A percentile compares a stretch with the other conserved stretches of the same genome.
Conservation (phyloP, 179 eudicot genomes). For the Amaranthus tricolor region DNA sequence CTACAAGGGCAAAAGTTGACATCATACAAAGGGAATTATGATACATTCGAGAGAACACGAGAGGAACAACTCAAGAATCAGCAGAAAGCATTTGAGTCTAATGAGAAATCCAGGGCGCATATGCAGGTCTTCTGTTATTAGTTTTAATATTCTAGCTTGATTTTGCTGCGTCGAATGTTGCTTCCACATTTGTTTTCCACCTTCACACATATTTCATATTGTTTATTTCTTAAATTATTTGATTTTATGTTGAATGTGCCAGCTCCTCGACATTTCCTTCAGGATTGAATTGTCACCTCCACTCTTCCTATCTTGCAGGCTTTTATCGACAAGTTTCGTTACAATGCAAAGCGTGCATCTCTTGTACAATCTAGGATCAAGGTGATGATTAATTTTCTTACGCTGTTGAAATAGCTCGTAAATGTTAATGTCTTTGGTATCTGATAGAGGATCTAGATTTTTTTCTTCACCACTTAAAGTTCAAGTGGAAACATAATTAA, state of each 20-base stretch:
- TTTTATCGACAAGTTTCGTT: conserved; percentile 93
- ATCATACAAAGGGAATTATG: conserved; percentile 81
- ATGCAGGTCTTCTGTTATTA: conserved; percentile 65
- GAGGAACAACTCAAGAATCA: conserved; percentile 84
- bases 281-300: conserved; percentile 7
- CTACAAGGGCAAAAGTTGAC: conserved; percentile 77
- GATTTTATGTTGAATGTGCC: not conserved
- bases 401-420: not conserved
- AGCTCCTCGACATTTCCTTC: not conserved
- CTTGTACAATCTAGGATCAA: conserved; percentile 99
- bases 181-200: not conserved
- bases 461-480: not conserved
- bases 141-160: conserved; percentile 8
- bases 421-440: conserved; percentile 1
- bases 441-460: conserved; percentile 6
- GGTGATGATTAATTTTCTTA: conserved; percentile 41
- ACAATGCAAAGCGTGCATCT: conserved; percentile 99
- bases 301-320: conserved; percentile 49
- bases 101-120: conserved; percentile 83
- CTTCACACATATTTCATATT: not conserved
- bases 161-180: conserved; percentile 7
- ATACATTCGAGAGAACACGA: conserved; percentile 90
- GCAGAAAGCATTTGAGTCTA: conserved; percentile 89
- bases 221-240: not conserved
- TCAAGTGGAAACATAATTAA: not conserved